Base-by-base conservation (phyloP, 768 basidiomycete species). In the Antrodiella citrinella region DNA sequence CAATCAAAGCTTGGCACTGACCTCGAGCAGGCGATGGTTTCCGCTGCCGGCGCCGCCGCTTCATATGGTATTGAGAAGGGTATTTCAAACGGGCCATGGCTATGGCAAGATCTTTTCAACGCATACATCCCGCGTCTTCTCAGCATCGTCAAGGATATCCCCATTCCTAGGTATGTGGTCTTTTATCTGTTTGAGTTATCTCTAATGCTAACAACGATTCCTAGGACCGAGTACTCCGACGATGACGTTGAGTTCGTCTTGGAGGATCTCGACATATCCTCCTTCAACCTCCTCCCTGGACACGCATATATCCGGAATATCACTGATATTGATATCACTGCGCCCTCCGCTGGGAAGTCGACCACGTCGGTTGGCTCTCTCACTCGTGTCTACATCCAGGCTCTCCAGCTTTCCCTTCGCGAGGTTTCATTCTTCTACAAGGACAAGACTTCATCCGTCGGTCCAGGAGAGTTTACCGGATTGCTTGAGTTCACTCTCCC, bases 91-190 rank as follows among this genome's bases (percentile, higher is more conserved):
- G 74, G 77, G 4, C 75, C 81, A 1, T 88, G 86, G 86, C 78
- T 87, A 67, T 86, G 82, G 83, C 77, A 83, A 62, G 91, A 93
- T 53, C 52, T 91, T 4, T 82, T 88, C 71, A 86, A 83, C 57
- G 84, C 90, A 13, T 91, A 90, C 59, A 62, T 86, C 0, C 89
- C 88, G 13, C 74, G 75, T 7, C 26, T 78, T 1, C 61, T 84
- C 49, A 57, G 52, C 23, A 65, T 75, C 59, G 54, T 86, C 61
- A 77, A 77, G 56, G 75, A 77, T 47, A 65, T 87, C 12, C 85
- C 85, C 10, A 85, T 87, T 45, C 86, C 86, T 4, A 75, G 84
- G 84, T 80, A 51, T 15, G 69, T 56, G 2, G 19, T 12, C 15
- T 22, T 51, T n/a, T n/a, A n/a, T n/a, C n/a, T n/a, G n/a, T n/a